Percentiles rank a stretch among this genome's conserved stretches.
Conservation (phyloP, 192 early-diverging fungal species). For the Podila minutissima region DNA sequence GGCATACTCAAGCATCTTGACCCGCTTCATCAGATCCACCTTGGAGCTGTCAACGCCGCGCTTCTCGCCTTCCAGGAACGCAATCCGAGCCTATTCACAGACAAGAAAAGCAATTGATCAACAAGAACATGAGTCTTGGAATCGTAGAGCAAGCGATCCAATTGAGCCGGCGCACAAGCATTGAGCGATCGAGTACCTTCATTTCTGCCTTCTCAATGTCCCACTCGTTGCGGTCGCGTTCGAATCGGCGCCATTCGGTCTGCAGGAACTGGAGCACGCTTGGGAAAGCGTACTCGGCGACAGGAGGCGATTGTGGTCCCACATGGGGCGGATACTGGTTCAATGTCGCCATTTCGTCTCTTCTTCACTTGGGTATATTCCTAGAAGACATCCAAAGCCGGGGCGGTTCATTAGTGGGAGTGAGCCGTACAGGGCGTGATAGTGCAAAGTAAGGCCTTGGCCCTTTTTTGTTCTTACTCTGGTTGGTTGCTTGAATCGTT, state of each 20-base stretch:
- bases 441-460: neutral
- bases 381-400: neutral
- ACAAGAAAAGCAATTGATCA: neutral
- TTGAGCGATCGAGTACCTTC: constrained; percentile 60
- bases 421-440: neutral
- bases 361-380: neutral
- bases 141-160: no score
- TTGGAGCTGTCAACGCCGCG: constrained; percentile 79
- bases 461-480: neutral
- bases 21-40: constrained; percentile 76
- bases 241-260: constrained; percentile 82
- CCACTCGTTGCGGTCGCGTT: constrained; percentile 89
- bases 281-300: constrained; percentile 68
- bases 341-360: neutral
- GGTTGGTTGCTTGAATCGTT: neutral
- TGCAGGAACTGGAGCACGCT: constrained; percentile 86
- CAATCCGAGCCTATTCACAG: constrained; percentile 69
- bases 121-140: constrained; percentile 7
- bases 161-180: neutral
- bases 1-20: constrained; percentile 90
- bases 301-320: constrained; percentile 27
- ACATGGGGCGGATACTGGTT: constrained; percentile 31
- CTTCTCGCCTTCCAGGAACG: constrained; percentile 81
- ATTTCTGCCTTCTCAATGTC: constrained; percentile 82
- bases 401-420: no score